Evolutionary conservation across 176 grass and related monocot genomes (phyloP).

Genomic region (Musa troglodytarum): DNA sequence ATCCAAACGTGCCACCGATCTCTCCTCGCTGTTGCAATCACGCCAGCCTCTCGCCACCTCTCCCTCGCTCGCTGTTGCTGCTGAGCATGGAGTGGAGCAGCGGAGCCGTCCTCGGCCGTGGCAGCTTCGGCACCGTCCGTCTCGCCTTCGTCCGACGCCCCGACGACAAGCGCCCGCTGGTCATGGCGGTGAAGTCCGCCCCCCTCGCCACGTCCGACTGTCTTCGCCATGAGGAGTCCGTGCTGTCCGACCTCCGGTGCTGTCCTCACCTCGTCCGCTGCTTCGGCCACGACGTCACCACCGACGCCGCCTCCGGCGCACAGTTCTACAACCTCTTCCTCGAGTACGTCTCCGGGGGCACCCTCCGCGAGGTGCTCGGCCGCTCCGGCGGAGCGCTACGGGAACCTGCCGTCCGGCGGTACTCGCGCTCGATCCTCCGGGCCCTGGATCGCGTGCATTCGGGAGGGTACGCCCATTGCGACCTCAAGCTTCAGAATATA

Average conservation of each 20-base stretch:
- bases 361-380: not conserved
- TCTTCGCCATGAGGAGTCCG: slow-evolving; percentile 3
- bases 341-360: slow-evolving; percentile 14
- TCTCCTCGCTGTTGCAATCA: too few relatives aligned
- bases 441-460: not conserved
- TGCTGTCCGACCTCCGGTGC: not conserved
- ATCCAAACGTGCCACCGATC: too few relatives aligned
- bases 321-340: slow-evolving; percentile 9
- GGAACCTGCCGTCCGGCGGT: slow-evolving; percentile 3
- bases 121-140: slow-evolving; percentile 18
- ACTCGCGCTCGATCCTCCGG: slow-evolving; percentile 8
- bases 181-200: slow-evolving; percentile 12
- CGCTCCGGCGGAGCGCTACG: not conserved
- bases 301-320: not conserved
- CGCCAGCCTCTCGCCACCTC: not conserved
- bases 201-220: not conserved
- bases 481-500: slow-evolving; percentile 16
- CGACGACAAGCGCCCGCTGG: not conserved
- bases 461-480: slow-evolving; percentile 12
- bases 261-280: slow-evolving; percentile 10
- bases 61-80: not conserved
- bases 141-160: not conserved
- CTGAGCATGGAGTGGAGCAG: slow-evolving; percentile 1
- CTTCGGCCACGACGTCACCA: slow-evolving; percentile 5
- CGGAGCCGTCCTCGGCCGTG: slow-evolving; percentile 5